These are phyloP conservation scores for Psilocybe mexicana DNA, from an alignment of 1,284 basidiomycete genomes.

Conservation along the genomic window DNA sequence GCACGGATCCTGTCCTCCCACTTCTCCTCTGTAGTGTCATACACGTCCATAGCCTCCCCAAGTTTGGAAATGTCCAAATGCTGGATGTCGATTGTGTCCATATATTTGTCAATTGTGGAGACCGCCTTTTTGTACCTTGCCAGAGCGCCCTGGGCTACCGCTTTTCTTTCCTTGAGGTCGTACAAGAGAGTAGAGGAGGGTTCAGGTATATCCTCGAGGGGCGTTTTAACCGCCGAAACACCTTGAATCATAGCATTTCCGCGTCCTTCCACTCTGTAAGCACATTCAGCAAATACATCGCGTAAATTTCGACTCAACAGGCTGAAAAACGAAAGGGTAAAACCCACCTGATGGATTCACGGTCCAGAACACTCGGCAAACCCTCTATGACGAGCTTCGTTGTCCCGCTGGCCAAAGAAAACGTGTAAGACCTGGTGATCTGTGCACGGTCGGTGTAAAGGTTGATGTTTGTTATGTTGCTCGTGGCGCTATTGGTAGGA, in stretches of 20 bases:
- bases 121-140: constrained; percentile 24
- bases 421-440: constrained; percentile 28
- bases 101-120: constrained; percentile 21
- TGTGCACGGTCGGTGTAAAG: constrained; percentile 33
- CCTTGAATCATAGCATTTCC: constrained; percentile 39
- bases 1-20: constrained; percentile 24
- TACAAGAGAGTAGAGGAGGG: constrained; percentile 22
- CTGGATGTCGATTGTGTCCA: constrained; percentile 22
- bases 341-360: constrained; percentile 28
- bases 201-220: constrained; percentile 1
- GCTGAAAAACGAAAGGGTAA: too few species aligned
- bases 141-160: constrained; percentile 25
- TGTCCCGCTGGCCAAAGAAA: constrained; percentile 26
- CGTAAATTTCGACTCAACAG: too few species aligned
- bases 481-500: constrained; percentile 25
- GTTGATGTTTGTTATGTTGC: constrained; percentile 26
- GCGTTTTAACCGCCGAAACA: constrained; percentile 29
- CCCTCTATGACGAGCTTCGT: constrained; percentile 27
- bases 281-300: too few species aligned
- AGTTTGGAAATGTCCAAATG: constrained; percentile 25
- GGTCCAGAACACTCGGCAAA: constrained; percentile 27
- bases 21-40: constrained; percentile 24
- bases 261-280: constrained; percentile 34
- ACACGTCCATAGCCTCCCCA: constrained; percentile 22
- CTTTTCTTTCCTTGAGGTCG: constrained; percentile 23